phyloP scores from a whole-genome alignment of 192 early-diverging fungal species.

The Chytriomyces sp. region DNA sequence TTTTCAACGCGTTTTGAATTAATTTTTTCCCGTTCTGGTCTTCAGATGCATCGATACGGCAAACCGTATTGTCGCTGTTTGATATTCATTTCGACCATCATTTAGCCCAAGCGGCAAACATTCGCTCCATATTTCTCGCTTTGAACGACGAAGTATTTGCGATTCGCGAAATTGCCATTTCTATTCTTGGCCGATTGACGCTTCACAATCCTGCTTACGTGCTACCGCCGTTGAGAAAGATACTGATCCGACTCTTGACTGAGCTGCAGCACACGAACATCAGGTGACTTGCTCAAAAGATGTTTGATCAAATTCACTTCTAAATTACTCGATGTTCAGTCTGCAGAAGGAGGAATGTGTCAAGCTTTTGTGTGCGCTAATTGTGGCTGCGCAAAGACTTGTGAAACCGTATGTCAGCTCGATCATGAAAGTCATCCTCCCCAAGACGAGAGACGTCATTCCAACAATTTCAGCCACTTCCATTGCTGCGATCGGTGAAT shows the following conservation, averaged over 20 bases:
- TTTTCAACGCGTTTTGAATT: constrained; percentile 16
- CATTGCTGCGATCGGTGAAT: constrained; percentile 79
- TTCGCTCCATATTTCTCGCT: constrained; percentile 84
- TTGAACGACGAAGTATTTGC: constrained; percentile 91
- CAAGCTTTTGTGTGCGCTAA: constrained; percentile 75
- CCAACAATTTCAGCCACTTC: constrained; percentile 80
- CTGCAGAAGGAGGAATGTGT: constrained; percentile 88
- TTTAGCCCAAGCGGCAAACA: constrained; percentile 88
- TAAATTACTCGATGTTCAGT: constrained; percentile 33
- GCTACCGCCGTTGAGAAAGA: constrained; percentile 85
- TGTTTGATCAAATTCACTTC: background rate
- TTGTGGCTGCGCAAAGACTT: constrained; percentile 76
- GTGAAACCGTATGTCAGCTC: constrained; percentile 90
- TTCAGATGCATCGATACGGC: constrained; percentile 71
- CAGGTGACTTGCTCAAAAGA: constrained; percentile 39
- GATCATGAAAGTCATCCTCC: constrained; percentile 82
- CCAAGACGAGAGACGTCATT: constrained; percentile 72
- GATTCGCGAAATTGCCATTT: constrained; percentile 80
- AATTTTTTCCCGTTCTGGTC: background rate
- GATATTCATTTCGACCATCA: constrained; percentile 86
- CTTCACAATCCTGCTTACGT: constrained; percentile 91
- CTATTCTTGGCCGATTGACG: constrained; percentile 85
- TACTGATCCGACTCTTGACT: constrained; percentile 83
- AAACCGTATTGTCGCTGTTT: constrained; percentile 79
- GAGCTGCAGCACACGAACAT: constrained; percentile 88